Base-by-base conservation (phyloP, 1,284 basidiomycete genomes). In the Sporisorium reilianum region DNA sequence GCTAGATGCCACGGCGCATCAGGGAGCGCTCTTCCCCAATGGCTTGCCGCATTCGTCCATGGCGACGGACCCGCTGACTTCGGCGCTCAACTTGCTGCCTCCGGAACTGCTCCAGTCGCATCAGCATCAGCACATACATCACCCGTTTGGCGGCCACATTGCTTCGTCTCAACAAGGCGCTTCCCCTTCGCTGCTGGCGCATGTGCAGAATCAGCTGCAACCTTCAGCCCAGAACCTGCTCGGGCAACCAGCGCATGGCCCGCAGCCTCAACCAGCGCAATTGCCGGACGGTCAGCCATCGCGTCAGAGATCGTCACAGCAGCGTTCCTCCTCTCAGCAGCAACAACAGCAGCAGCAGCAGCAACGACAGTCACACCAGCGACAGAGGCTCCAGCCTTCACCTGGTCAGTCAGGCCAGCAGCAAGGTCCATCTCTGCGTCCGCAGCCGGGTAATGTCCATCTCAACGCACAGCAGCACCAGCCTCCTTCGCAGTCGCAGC, bases 141-240 rank as follows among this genome's bases (percentile, higher is more conserved):
- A 45, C 16, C 54, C 55, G 30, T 73, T 73, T 20, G 64, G 45
- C 32, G 57, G 63, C n/a, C n/a, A n/a, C 10, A 57, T 62, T 28
- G 57, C 64, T 55, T 67, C 70, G 6, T 66, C 63, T 59, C 70
- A 60, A 30, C 50, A 60, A 0, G 50, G 50, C 28, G 36, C 32
- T 5, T 53, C 60, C 5, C 46, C 64, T 46, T 57, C 70, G 14
- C 25, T 63, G 9, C 57, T 67, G 2, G 38, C 70, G 11, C 70
- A 73, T 20, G 60, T 73, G 10, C 70, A 66, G 28, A 49, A 41
- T 23, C 64, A 67, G 26, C 53, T 73, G 23, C 69, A 63, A 53
- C 54, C 67, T 9, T 42, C 20, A 30, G 30, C 42, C 28, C 58
- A 62, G 22, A 18, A 23, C 6, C 36, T 65, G 20, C 55, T 62